Conservation (phyloP, 257 asterid genomes). For the Dorcoceras hygrometricum region DNA sequence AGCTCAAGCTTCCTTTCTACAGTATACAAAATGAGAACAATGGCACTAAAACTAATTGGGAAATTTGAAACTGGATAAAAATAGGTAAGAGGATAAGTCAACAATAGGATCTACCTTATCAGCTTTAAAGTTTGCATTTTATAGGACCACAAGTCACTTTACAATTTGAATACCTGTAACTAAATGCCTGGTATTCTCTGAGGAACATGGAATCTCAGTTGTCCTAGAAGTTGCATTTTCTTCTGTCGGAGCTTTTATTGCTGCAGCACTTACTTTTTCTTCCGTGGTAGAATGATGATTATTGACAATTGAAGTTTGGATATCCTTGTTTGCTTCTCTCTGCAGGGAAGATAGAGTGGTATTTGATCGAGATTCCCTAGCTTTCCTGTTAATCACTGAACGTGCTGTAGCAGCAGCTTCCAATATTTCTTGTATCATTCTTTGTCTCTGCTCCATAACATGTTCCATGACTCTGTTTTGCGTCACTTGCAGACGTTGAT, state of each 20-base stretch:
- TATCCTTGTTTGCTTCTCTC: slow-evolving; percentile 29
- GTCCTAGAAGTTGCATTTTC: slow-evolving; percentile 29
- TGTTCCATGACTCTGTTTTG: slow-evolving; percentile 53
- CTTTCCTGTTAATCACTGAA: slow-evolving; percentile 63
- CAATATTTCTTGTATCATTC: slow-evolving; percentile 59
- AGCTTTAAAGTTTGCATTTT: neutral
- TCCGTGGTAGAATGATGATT: slow-evolving; percentile 19
- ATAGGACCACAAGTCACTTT: neutral
- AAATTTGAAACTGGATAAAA: neutral
- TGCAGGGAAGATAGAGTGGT: slow-evolving; percentile 41
- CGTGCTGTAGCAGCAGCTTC: slow-evolving; percentile 80
- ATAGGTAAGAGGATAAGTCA: neutral
- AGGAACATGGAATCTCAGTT: slow-evolving; percentile 28
- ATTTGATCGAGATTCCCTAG: slow-evolving; percentile 55
- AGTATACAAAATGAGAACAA: slow-evolving; percentile 18
- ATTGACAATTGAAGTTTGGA: slow-evolving; percentile 23
- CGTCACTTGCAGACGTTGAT: slow-evolving; percentile 45
- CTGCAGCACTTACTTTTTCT: slow-evolving; percentile 29
- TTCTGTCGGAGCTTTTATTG: slow-evolving; percentile 28
- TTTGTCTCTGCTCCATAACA: slow-evolving; percentile 42
- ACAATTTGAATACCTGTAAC: slow-evolving; percentile 44
- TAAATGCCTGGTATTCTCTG: slow-evolving; percentile 31
- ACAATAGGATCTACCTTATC: neutral
- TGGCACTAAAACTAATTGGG: neutral
- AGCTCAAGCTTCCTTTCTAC: slow-evolving; percentile 41